These are phyloP conservation scores for Eustoma russellianum DNA, from an alignment of 257 asterid genomes.

Conservation along the genomic window DNA sequence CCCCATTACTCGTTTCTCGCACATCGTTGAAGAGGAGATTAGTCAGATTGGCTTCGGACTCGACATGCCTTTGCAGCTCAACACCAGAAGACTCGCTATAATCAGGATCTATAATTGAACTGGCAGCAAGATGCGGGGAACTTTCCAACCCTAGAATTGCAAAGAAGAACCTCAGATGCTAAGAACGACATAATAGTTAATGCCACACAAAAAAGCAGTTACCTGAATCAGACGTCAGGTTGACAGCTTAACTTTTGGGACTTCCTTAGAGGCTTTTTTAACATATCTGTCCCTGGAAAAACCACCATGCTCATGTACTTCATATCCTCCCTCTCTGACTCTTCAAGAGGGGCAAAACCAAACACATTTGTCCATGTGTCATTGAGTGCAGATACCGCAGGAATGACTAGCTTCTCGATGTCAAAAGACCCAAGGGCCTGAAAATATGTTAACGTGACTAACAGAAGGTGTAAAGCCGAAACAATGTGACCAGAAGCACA, in stretches of 20 bases:
- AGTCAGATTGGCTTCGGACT: constrained; percentile 12
- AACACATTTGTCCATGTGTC: constrained; percentile 86
- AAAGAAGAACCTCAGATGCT: constrained; percentile 9
- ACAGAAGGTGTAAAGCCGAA: too few species aligned
- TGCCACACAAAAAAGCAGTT: neutral
- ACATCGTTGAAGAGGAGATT: constrained; percentile 8
- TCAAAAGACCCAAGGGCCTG: constrained; percentile 74
- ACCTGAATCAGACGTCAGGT: constrained; percentile 21
- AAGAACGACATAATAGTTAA: neutral
- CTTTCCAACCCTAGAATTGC: constrained; percentile 15
- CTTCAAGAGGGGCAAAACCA: constrained; percentile 65
- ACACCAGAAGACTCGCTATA: constrained; percentile 10
- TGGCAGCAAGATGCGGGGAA: constrained; percentile 14
- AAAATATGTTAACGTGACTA: neutral
- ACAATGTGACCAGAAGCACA: too few species aligned
- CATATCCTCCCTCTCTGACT: constrained; percentile 55
- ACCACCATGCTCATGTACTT: constrained; percentile 62
- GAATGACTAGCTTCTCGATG: constrained; percentile 70
- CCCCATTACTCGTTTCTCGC: constrained; percentile 6
- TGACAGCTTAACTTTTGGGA: constrained; percentile 11
- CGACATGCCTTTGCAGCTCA: constrained; percentile 6
- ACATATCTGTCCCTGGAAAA: constrained; percentile 73
- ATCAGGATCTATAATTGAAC: constrained; percentile 2
- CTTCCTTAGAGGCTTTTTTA: constrained; percentile 51
- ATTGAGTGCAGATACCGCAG: constrained; percentile 67